phyloP scores from a whole-genome alignment of 2,329 filamentous ascomycete genomes.

The Triangularia setosa region DNA sequence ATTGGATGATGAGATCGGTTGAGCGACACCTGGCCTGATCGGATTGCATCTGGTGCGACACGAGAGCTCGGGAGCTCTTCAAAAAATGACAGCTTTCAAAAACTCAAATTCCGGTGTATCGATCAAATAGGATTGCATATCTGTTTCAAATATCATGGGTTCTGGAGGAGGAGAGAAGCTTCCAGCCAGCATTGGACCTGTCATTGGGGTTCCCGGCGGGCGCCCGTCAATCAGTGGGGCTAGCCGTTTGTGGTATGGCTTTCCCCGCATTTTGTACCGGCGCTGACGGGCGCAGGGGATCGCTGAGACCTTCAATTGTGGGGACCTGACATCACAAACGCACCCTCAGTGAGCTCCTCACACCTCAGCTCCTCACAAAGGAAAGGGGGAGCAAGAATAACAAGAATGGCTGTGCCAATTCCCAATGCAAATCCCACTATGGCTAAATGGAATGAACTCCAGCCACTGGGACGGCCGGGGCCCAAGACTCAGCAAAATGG shows the following conservation, averaged over 20 bases:
- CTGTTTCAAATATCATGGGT: neutral
- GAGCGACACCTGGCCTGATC: neutral
- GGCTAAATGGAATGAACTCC: conserved; percentile 18
- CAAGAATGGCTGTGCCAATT: conserved; percentile 15
- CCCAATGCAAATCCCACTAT: conserved; percentile 15
- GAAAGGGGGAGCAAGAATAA: neutral
- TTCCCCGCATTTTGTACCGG: conserved; percentile 24
- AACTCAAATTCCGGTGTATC: neutral
- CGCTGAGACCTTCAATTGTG: conserved; percentile 21
- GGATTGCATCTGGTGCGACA: neutral
- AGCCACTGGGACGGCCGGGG: neutral
- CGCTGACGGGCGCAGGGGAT: conserved; percentile 10
- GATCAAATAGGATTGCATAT: neutral
- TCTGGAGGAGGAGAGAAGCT: conserved; percentile 18
- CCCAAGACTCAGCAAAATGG: neutral
- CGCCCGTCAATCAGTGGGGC: conserved; percentile 7
- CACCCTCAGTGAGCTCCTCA: neutral
- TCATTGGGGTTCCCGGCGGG: conserved; percentile 1
- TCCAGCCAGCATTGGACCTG: conserved; percentile 8
- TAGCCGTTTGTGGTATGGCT: conserved; percentile 18
- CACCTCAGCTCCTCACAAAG: conserved; percentile 3
- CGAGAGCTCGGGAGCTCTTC: neutral
- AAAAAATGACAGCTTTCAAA: neutral
- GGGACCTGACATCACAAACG: conserved; percentile 27
- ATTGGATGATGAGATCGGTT: conserved; percentile 7